A percentile compares a stretch with the other conserved stretches of the same genome.
Conservation (phyloP, 208 protist genomes). For the Crithidia sp. region DNA sequence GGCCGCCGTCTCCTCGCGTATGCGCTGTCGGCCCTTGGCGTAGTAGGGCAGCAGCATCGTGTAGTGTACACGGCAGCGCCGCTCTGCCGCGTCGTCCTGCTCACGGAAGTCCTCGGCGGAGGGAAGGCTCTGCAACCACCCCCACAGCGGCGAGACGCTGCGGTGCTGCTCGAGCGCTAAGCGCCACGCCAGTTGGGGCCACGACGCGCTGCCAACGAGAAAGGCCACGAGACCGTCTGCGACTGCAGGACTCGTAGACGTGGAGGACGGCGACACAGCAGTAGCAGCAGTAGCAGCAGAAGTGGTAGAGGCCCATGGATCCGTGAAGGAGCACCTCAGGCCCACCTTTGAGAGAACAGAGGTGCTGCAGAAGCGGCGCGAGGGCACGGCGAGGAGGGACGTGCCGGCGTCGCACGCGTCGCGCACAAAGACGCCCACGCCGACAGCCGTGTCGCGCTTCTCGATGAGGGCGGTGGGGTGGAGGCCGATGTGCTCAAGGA, state of each 20-base stretch:
- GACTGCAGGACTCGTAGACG: too few species aligned
- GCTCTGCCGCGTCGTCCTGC: slow-evolving; percentile 43
- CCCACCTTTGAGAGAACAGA: slow-evolving; percentile 68
- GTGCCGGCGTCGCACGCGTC: slow-evolving; percentile 87
- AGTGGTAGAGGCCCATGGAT: neutral
- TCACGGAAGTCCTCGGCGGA: slow-evolving; percentile 38
- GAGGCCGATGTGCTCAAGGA: slow-evolving; percentile 76
- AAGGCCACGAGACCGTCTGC: slow-evolving; percentile 55
- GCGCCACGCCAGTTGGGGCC: slow-evolving; percentile 79
- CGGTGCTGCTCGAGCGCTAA: slow-evolving; percentile 81
- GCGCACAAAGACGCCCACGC: slow-evolving; percentile 80
- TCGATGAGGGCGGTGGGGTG: slow-evolving; percentile 86
- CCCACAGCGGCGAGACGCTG: slow-evolving; percentile 77
- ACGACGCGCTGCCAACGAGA: slow-evolving; percentile 56
- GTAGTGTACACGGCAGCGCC: slow-evolving; percentile 72
- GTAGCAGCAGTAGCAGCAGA: too few species aligned
- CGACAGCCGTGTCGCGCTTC: slow-evolving; percentile 71
- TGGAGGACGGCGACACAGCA: too few species aligned
- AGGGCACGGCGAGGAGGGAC: slow-evolving; percentile 79
- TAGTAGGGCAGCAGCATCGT: slow-evolving; percentile 63
- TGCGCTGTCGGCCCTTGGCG: slow-evolving; percentile 33
- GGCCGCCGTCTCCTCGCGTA: slow-evolving; percentile 47
- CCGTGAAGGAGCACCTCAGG: slow-evolving; percentile 17
- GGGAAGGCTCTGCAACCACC: slow-evolving; percentile 81
- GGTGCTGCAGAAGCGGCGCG: slow-evolving; percentile 48